Conservation (phyloP, 495 filamentous ascomycete species). For the Ascodesmis nigricans region DNA sequence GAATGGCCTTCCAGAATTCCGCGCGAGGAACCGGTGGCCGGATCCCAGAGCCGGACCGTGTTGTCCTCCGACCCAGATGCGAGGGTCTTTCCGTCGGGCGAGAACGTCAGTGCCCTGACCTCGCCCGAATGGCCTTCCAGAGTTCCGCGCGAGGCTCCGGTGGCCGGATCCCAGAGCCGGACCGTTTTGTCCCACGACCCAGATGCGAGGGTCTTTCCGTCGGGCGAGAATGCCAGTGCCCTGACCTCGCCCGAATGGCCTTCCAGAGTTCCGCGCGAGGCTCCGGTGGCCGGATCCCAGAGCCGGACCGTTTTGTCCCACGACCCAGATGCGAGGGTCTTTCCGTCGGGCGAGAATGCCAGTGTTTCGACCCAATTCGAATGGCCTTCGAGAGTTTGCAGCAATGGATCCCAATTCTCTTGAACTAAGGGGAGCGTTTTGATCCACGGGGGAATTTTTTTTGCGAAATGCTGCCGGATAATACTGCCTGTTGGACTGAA, state of each 20-base stretch:
- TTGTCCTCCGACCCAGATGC: conserved; percentile 13
- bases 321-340: conserved; percentile 10
- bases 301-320: conserved; percentile 9
- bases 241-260: no score
- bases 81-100: conserved; percentile 4
- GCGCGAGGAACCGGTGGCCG: conserved; percentile 7
- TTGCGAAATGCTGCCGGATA: conserved; percentile 9
- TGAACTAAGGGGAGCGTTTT: conserved; percentile 3
- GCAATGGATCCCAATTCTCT: conserved; percentile 9
- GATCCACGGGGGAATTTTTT: conserved; percentile 6
- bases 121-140: conserved; percentile 7
- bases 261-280: no score
- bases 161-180: no score
- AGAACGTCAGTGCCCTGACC: conserved; percentile 6
- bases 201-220: no score
- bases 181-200: no score
- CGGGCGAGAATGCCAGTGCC: no score
- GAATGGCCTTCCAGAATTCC: conserved; percentile 21
- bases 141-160: not conserved
- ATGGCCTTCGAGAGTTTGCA: conserved; percentile 20
- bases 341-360: no score
- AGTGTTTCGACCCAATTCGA: conserved; percentile 13
- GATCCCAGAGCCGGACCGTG: conserved; percentile 20
- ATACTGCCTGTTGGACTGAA: conserved; percentile 21
- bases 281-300: conserved; percentile 4